Evolutionary conservation across 1,284 basidiomycete species (phyloP).

Genomic region (Anthracocystis walkeri): DNA sequence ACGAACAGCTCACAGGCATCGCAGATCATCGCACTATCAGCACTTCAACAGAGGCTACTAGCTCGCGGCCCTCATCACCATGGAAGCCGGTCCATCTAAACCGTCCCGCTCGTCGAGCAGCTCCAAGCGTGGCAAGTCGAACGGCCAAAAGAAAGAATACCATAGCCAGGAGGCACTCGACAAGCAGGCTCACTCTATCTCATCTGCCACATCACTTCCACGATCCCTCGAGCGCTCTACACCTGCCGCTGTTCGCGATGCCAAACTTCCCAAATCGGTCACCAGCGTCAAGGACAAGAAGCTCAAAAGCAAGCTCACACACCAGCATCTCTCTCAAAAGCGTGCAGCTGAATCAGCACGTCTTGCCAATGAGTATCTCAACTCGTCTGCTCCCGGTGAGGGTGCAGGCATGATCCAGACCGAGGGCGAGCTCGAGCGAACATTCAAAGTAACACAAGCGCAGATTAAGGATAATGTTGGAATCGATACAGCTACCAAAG

Average conservation of each 20-base stretch:
- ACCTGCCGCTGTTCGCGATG: constrained; percentile 48
- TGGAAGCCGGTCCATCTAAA: constrained; percentile 50
- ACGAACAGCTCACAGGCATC: not conserved
- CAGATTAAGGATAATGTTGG: constrained; percentile 81
- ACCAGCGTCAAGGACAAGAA: constrained; percentile 65
- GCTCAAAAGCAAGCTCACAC: constrained; percentile 62
- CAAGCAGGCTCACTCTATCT: constrained; percentile 61
- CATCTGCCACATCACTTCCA: constrained; percentile 59
- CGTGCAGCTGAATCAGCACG: constrained; percentile 62
- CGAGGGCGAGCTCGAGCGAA: constrained; percentile 84
- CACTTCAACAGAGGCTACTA: constrained; percentile 3
- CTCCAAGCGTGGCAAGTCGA: constrained; percentile 12
- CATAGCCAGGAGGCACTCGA: constrained; percentile 59
- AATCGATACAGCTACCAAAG: constrained; percentile 79
- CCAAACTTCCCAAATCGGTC: constrained; percentile 60
- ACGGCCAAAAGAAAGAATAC: constrained; percentile 22
- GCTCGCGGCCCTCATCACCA: constrained; percentile 8
- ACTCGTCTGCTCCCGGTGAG: constrained; percentile 60
- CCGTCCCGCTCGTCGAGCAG: constrained; percentile 17
- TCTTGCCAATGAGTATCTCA: constrained; percentile 66
- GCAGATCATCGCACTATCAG: not conserved
- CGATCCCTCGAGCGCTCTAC: constrained; percentile 58
- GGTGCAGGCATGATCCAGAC: constrained; percentile 79
- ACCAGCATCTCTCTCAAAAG: constrained; percentile 57
- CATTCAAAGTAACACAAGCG: constrained; percentile 86